Evolutionary conservation across 1,139 yeast genomes (phyloP).

Genomic region (Candida tropicalis): DNA sequence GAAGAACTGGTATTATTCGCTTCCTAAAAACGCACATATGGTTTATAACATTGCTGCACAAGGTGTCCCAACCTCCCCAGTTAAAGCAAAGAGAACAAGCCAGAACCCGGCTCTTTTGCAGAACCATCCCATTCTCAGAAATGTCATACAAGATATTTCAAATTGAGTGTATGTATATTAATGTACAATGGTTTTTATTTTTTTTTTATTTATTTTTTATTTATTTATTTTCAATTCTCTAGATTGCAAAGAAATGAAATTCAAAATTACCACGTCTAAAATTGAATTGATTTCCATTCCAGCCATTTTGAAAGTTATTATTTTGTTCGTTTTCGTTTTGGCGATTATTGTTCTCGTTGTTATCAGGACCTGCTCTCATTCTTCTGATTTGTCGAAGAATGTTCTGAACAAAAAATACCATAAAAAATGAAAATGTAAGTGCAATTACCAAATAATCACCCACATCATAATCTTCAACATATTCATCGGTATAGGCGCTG

Average conservation of each 20-base stretch:
- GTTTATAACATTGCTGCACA: slow-evolving; percentile 29
- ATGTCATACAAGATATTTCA: slow-evolving; percentile 25
- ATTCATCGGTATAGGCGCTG: slow-evolving; percentile 15
- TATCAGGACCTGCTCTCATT: slow-evolving; percentile 19
- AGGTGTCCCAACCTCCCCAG: slow-evolving; percentile 10
- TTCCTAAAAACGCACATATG: slow-evolving; percentile 48
- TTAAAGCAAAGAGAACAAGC: neutral
- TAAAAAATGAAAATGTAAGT: slow-evolving; percentile 32
- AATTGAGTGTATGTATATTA: slow-evolving; percentile 7
- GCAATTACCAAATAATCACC: slow-evolving; percentile 39
- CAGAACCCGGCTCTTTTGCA: slow-evolving; percentile 19
- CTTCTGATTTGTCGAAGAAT: slow-evolving; percentile 31
- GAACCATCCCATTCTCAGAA: slow-evolving; percentile 26
- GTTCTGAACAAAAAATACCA: slow-evolving; percentile 32
- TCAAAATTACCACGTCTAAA: slow-evolving; percentile 37
- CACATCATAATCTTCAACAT: slow-evolving; percentile 29
- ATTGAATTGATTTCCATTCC: slow-evolving; percentile 17
- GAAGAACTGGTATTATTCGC: slow-evolving; percentile 64
- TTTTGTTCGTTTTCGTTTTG: slow-evolving; percentile 7
- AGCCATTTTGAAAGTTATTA: slow-evolving; percentile 10
- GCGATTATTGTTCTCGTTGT: slow-evolving; percentile 8
- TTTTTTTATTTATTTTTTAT: neutral
- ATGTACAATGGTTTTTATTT: slow-evolving; percentile 3
- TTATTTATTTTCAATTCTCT: too few relatives aligned
- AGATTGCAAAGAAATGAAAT: slow-evolving; percentile 43